phyloP scores from a whole-genome alignment of 192 early-diverging fungal species.

The Coemansia javaensis region DNA sequence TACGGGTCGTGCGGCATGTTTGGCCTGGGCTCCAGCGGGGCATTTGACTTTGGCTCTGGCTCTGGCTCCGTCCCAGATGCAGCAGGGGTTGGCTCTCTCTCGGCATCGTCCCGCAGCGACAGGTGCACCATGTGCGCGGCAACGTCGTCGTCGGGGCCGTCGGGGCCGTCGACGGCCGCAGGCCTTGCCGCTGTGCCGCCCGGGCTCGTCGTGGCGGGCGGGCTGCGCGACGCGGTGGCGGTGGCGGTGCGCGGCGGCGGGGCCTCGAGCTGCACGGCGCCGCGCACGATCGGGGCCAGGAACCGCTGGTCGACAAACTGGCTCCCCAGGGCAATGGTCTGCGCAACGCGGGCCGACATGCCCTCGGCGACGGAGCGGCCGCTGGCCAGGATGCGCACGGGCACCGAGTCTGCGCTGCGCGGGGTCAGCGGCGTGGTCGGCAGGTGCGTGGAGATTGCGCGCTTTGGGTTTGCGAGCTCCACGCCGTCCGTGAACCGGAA shows the following conservation, averaged over 20 bases:
- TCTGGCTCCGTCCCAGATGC: not conserved
- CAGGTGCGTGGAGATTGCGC: constrained; percentile 35
- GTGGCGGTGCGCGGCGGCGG: no score
- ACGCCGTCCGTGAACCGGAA: constrained; percentile 48
- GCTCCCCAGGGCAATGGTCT: constrained; percentile 46
- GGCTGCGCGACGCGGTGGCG: no score
- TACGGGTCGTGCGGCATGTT: constrained; percentile 39
- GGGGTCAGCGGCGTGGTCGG: constrained; percentile 28
- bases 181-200: not conserved
- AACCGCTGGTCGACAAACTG: constrained; percentile 44
- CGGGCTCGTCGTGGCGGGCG: no score
- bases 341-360: constrained; percentile 39
- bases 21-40: constrained; percentile 13
- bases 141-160: constrained; percentile 10
- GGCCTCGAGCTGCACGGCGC: constrained; percentile 10
- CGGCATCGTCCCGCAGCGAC: constrained; percentile 2
- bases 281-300: constrained; percentile 36
- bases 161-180: not conserved
- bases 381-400: constrained; percentile 25
- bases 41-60: constrained; percentile 14
- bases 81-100: not conserved
- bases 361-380: constrained; percentile 32
- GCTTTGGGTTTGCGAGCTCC: constrained; percentile 44
- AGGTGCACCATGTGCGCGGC: constrained; percentile 25
- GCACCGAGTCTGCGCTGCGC: constrained; percentile 14